These are phyloP conservation scores for Calonectria hongkongensis DNA, from an alignment of 2,329 filamentous ascomycete species.

Conservation along the genomic window DNA sequence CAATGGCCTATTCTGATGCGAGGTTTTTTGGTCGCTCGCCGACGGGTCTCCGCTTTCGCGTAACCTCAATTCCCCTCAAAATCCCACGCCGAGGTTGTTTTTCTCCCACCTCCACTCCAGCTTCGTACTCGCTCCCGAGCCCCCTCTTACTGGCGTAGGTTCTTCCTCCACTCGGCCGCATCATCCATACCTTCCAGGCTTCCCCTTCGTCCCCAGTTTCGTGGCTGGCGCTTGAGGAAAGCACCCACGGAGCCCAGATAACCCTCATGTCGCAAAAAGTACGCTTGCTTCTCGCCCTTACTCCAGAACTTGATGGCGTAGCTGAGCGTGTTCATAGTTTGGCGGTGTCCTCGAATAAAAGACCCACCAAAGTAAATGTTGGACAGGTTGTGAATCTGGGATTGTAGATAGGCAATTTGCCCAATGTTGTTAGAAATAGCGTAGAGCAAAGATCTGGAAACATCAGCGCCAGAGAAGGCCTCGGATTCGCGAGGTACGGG, in stretches of 20 bases:
- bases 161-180: slow-evolving; percentile 56
- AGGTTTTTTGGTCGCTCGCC: slow-evolving; percentile 30
- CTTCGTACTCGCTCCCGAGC: slow-evolving; percentile 35
- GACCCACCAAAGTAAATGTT: slow-evolving; percentile 98
- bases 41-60: slow-evolving; percentile 34
- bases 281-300: slow-evolving; percentile 93
- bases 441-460: slow-evolving; percentile 93
- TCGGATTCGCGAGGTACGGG: slow-evolving; percentile 71
- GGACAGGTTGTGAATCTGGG: slow-evolving; percentile 91
- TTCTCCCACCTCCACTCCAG: slow-evolving; percentile 19
- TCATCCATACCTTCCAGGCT: slow-evolving; percentile 77
- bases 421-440: slow-evolving; percentile 99
- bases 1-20: slow-evolving; percentile 21
- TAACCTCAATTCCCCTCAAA: slow-evolving; percentile 22
- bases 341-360: slow-evolving; percentile 95
- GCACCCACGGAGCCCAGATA: slow-evolving; percentile 96
- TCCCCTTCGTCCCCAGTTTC: slow-evolving; percentile 90
- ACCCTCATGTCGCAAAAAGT: slow-evolving; percentile 95
- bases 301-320: slow-evolving; percentile 99
- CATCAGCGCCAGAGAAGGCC: slow-evolving; percentile 84
- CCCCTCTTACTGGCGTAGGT: slow-evolving; percentile 42
- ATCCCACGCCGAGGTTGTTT: slow-evolving; percentile 14
- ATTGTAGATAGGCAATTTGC: slow-evolving; percentile 98
- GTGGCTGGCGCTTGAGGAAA: slow-evolving; percentile 92
- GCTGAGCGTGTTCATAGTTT: slow-evolving; percentile 97